Base-by-base conservation (phyloP, 352 stramenopile genomes). In the Phytophthora pinifolia region DNA sequence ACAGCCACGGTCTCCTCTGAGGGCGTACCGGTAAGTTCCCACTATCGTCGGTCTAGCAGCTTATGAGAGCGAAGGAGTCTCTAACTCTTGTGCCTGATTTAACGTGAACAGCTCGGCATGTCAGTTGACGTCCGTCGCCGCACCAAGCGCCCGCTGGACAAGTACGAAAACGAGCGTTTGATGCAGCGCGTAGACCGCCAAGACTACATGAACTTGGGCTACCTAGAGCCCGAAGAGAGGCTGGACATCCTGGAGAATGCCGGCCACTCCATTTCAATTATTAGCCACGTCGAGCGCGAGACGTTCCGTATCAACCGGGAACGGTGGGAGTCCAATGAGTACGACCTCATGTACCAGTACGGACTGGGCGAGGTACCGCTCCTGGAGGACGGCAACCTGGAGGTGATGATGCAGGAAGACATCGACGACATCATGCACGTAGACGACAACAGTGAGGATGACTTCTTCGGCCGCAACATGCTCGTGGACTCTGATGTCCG, bases 261-360 rank as follows among this genome's bases (percentile, higher is more conserved):
- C 1, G 80, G 83, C 27, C 79, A 83, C 56, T 79, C 82, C 14
- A 62, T 77, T 9, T 74, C 76, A 35, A 74, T 86, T 56, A 77
- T 92, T 52, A 86, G 62, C 33, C 69, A 78, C 55, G 74, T 87
- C 22, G 80, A 90, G 56, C 76, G 76, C 29, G 79, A 90, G 34
- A 76, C 69, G 31, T 62, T 88, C 36, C 82, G 79, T 39, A 80
- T 90, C 43, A 92, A 92, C 55, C 79, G 79, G 37, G 79, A 90
- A 67, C 82, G 82, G 17, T 92, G 77, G 79, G 82, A 92, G 51
- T 90, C 82, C 20, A 92, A 92, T 59, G 82, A 92, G 61, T 92
- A 89, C 62, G 82, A 92, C 52, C 65, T 92, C 54, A 73, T 88
- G 65, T 86, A 90, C 63, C 82, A 92, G 64, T 91, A 79, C 48